A percentile compares a stretch with the other conserved stretches of the same genome.
phyloP scores from a whole-genome alignment of 2,329 filamentous ascomycete genomes.

The Apiospora pterosperma region DNA sequence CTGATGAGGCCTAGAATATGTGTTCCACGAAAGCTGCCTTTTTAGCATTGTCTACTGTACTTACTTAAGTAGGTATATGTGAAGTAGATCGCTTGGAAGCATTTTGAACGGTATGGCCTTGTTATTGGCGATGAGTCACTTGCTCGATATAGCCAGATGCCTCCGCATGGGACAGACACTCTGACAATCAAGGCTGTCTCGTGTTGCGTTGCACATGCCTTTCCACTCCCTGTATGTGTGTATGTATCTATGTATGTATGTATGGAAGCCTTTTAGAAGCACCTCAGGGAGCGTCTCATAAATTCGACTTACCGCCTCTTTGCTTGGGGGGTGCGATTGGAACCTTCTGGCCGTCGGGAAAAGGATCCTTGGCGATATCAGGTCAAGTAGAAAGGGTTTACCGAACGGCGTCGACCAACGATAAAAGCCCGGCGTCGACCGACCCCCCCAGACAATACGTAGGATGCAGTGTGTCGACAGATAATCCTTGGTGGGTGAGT shows the following conservation, averaged over 20 bases:
- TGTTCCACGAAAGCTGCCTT: background rate
- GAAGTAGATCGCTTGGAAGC: background rate
- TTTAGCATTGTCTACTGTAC: background rate
- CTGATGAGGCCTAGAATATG: background rate
- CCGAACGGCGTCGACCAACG: background rate
- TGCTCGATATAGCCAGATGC: background rate
- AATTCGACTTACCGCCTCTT: constrained; percentile 6
- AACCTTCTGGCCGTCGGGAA: background rate
- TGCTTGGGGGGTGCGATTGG: background rate
- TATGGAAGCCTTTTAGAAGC: constrained; percentile 5
- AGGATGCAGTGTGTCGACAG: background rate
- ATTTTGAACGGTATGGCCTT: background rate
- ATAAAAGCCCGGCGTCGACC: background rate
- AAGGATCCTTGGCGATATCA: constrained; percentile 1
- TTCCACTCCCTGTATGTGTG: background rate
- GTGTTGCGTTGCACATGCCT: background rate
- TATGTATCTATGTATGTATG: background rate
- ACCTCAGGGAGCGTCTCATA: constrained; percentile 4
- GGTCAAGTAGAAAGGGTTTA: background rate
- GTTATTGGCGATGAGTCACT: background rate
- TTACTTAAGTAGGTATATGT: background rate
- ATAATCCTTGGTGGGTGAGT: background rate
- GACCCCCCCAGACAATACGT: background rate
- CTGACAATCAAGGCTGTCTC: background rate
- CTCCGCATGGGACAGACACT: background rate